Percentiles rank a stretch among this genome's conserved stretches.
Conservation (phyloP, 2,329 filamentous ascomycete species). For the Cladosporium sp. region DNA sequence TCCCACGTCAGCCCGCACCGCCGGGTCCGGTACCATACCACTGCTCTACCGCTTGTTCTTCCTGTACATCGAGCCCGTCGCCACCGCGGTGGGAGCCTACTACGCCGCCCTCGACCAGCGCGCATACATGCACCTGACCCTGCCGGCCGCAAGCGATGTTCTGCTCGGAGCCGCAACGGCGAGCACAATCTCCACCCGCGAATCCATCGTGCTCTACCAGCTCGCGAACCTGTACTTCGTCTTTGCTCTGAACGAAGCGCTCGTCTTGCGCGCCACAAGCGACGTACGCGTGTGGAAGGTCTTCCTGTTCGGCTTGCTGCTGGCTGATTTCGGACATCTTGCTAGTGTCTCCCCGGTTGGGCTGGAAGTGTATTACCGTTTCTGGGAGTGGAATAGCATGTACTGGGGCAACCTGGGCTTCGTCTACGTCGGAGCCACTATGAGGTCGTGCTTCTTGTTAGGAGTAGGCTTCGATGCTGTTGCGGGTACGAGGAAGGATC, state of each 20-base stretch:
- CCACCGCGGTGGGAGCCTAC: constrained; percentile 51
- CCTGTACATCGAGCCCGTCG: constrained; percentile 64
- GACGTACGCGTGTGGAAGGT: constrained; percentile 67
- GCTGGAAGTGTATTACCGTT: constrained; percentile 40
- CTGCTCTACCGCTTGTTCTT: constrained; percentile 67
- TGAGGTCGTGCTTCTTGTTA: constrained; percentile 30
- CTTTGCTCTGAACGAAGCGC: constrained; percentile 71
- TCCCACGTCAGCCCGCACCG: constrained; percentile 5
- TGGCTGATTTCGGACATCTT: constrained; percentile 74
- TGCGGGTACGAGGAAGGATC: not conserved
- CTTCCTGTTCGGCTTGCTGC: constrained; percentile 61
- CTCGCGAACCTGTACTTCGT: constrained; percentile 74
- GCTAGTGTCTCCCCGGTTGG: constrained; percentile 57
- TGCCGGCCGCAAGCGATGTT: constrained; percentile 40
- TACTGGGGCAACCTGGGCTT: constrained; percentile 34
- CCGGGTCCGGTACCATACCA: constrained; percentile 44
- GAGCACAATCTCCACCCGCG: constrained; percentile 42
- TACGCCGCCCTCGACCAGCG: constrained; percentile 49
- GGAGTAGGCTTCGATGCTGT: constrained; percentile 24
- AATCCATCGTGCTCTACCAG: constrained; percentile 63
- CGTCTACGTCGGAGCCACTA: constrained; percentile 33
- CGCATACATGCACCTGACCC: constrained; percentile 61
- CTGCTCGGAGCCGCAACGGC: constrained; percentile 27
- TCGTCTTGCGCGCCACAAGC: constrained; percentile 65
- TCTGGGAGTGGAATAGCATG: constrained; percentile 35